These are phyloP conservation scores for Rhizopus arrhizus DNA, from an alignment of 371 early-diverging fungal species.

Conservation along the genomic window DNA sequence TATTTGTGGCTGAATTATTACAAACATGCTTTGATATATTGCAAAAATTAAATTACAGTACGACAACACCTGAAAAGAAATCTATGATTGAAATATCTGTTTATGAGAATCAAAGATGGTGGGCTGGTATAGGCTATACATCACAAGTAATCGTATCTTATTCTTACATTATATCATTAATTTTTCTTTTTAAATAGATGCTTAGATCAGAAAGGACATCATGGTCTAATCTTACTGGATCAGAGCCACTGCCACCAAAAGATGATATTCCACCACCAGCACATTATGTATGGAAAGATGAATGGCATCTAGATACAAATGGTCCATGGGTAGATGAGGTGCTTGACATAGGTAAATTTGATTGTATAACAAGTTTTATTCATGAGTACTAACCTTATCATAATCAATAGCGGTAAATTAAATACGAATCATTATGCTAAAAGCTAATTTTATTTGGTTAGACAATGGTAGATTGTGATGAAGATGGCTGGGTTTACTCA, in stretches of 20 bases:
- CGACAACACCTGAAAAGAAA: conserved; percentile 11
- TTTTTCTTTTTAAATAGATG: conserved; percentile 10
- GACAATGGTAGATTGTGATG: conserved; percentile 33
- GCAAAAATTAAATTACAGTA: conserved; percentile 1
- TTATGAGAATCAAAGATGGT: conserved; percentile 55
- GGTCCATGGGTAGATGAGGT: conserved; percentile 54
- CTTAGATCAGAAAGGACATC: conserved; percentile 25
- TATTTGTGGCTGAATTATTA: conserved; percentile 27
- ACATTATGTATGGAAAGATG: conserved; percentile 42
- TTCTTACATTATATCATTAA: not conserved
- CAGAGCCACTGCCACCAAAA: conserved; percentile 36
- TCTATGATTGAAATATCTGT: conserved; percentile 34
- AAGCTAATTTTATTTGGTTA: conserved; percentile 1
- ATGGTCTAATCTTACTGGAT: conserved; percentile 52
- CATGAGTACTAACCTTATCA: not conserved
- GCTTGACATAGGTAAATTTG: conserved; percentile 42
- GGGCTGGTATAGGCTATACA: conserved; percentile 46
- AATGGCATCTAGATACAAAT: conserved; percentile 48
- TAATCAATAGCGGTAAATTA: not conserved
- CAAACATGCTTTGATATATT: conserved; percentile 27
- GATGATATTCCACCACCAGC: conserved; percentile 43
- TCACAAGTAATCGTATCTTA: conserved; percentile 35
- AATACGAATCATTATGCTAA: not conserved
- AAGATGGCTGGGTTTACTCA: conserved; percentile 41
- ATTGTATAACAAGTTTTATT: not conserved